These are phyloP conservation scores for Phylloporus arenicola DNA, from an alignment of 768 basidiomycete species.

Conservation along the genomic window DNA sequence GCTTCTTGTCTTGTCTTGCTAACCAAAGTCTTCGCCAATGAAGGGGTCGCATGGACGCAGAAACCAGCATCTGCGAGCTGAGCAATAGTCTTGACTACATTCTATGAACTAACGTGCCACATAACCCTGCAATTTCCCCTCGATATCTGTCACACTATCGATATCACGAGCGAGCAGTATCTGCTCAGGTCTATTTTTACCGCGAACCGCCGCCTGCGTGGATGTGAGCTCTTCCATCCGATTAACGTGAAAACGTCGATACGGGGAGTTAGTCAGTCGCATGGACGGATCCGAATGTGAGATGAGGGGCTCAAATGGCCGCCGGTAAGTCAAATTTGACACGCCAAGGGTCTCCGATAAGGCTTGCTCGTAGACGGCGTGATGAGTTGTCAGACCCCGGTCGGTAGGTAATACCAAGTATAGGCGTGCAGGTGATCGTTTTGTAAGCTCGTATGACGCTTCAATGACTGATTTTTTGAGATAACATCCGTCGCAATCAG, in stretches of 20 bases:
- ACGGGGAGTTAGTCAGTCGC: too few species aligned
- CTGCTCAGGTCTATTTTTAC: neutral
- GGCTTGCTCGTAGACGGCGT: neutral
- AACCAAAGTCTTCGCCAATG: neutral
- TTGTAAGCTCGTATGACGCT: too few species aligned
- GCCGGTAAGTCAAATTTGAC: neutral
- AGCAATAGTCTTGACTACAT: neutral
- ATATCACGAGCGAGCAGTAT: too few species aligned
- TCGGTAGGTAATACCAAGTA: too few species aligned
- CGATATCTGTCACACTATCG: neutral
- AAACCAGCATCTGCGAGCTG: neutral
- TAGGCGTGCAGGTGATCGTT: neutral
- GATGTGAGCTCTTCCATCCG: too few species aligned
- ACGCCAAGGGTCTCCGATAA: neutral
- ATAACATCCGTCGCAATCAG: too few species aligned
- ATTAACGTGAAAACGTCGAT: too few species aligned
- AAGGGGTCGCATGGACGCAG: neutral
- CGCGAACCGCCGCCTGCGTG: neutral
- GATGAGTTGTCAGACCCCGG: neutral
- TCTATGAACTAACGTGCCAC: neutral
- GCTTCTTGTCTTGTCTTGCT: neutral
- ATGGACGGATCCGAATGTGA: too few species aligned
- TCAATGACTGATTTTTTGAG: too few species aligned
- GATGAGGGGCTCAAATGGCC: too few species aligned
- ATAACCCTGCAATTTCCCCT: neutral